A percentile compares a stretch with the other conserved stretches of the same genome.
Conservation (phyloP, 1,284 basidiomycete genomes). For the Heliocybe sulcata region DNA sequence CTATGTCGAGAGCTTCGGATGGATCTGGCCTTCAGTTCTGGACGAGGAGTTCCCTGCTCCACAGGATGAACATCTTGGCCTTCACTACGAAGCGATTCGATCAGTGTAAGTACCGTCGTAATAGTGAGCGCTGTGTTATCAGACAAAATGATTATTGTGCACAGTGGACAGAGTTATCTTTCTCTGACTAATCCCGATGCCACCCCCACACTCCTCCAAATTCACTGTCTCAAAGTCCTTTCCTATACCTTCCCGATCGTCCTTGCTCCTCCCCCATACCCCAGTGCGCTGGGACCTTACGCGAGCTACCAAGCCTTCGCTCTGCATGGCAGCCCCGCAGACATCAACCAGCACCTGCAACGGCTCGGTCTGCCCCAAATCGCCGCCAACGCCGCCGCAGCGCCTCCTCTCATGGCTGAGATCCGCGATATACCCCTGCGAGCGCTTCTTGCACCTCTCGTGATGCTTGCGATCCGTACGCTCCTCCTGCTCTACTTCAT, state of each 20-base stretch:
- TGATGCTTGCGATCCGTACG: constrained; percentile 64
- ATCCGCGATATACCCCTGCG: constrained; percentile 45
- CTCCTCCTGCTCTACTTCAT: constrained; percentile 72
- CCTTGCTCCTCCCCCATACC: constrained; percentile 23
- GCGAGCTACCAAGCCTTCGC: background rate
- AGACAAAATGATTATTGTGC: background rate
- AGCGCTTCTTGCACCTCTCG: constrained; percentile 56
- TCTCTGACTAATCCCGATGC: constrained; percentile 39
- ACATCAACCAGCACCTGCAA: constrained; percentile 54
- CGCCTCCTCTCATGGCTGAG: constrained; percentile 24
- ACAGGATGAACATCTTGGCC: constrained; percentile 31
- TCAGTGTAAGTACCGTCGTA: constrained; percentile 43
- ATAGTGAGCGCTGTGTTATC: constrained; percentile 9
- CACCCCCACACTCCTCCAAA: constrained; percentile 51
- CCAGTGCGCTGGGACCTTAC: constrained; percentile 16
- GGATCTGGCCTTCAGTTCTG: constrained; percentile 54
- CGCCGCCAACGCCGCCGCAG: constrained; percentile 25
- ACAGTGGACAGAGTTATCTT: constrained; percentile 56
- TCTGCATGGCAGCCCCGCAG: constrained; percentile 20
- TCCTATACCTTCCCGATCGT: constrained; percentile 60
- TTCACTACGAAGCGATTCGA: constrained; percentile 50
- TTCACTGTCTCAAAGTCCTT: constrained; percentile 64
- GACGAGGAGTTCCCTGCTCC: constrained; percentile 45
- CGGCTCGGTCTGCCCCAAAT: constrained; percentile 53
- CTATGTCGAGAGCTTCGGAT: constrained; percentile 36